Percentiles rank a stretch among this genome's conserved stretches.
Evolutionary conservation across 2,329 filamentous ascomycete species (phyloP).

Genomic region (Colletotrichum orbiculare): DNA sequence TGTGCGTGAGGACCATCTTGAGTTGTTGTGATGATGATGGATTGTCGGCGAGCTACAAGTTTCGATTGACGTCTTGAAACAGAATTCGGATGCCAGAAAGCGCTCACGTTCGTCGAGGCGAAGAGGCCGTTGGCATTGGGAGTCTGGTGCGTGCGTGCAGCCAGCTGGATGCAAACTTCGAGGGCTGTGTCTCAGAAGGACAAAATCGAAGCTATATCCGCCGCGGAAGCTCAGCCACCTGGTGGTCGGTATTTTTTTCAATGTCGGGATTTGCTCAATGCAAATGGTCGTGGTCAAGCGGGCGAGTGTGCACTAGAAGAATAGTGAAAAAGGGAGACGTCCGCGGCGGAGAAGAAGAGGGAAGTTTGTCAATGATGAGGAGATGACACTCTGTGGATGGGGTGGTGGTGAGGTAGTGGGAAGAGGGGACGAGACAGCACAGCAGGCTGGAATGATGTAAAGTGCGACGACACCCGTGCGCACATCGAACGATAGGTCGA

Average conservation of each 20-base stretch:
- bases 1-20: slow-evolving; percentile 72
- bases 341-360: neutral
- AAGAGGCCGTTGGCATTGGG: slow-evolving; percentile 26
- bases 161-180: slow-evolving; percentile 7
- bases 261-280: slow-evolving; percentile 15
- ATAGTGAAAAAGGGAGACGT: neutral
- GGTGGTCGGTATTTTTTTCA: slow-evolving; percentile 12
- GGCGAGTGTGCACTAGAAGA: neutral
- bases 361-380: slow-evolving; percentile 18
- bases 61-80: neutral
- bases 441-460: slow-evolving; percentile 30
- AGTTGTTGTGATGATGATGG: slow-evolving; percentile 14
- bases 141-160: slow-evolving; percentile 4
- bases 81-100: slow-evolving; percentile 9
- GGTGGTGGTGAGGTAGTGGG: slow-evolving; percentile 12
- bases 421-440: slow-evolving; percentile 12
- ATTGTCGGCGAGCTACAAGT: neutral
- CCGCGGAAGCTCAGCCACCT: slow-evolving; percentile 27
- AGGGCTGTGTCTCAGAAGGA: slow-evolving; percentile 2
- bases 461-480: slow-evolving; percentile 32
- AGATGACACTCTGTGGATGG: neutral
- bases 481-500: slow-evolving; percentile 34
- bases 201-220: slow-evolving; percentile 26
- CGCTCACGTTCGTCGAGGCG: slow-evolving; percentile 29
- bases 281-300: neutral